Percentiles rank a stretch among this genome's conserved stretches.
phyloP scores from a whole-genome alignment of 306 rosid genomes.

The Prosopis cineraria region DNA sequence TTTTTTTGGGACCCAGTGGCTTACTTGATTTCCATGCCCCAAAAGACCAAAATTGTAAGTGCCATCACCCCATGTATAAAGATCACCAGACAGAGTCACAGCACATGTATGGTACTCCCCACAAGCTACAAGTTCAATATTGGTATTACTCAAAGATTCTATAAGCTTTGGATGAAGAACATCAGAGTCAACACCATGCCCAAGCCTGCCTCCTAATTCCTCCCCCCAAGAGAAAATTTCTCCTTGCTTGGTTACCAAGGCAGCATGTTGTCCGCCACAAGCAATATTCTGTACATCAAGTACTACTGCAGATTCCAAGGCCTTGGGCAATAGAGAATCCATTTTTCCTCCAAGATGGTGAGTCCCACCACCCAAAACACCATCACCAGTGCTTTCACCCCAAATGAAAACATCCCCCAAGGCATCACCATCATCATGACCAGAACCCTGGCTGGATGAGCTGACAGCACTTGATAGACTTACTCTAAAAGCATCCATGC shows the following conservation, averaged over 20 bases:
- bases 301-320: slow-evolving; percentile 73
- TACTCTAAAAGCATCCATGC: slow-evolving; percentile 73
- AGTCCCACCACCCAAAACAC: slow-evolving; percentile 69
- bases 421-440: slow-evolving; percentile 81
- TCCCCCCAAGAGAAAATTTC: slow-evolving; percentile 86
- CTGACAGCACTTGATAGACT: slow-evolving; percentile 82
- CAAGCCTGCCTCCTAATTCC: slow-evolving; percentile 80
- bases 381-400: slow-evolving; percentile 80
- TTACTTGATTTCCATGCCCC: slow-evolving; percentile 76
- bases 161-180: slow-evolving; percentile 69
- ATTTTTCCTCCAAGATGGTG: slow-evolving; percentile 50
- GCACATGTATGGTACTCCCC: slow-evolving; percentile 82
- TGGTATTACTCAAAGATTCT: slow-evolving; percentile 58
- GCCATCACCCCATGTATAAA: slow-evolving; percentile 83
- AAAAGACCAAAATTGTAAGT: slow-evolving; percentile 66
- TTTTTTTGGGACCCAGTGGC: slow-evolving; percentile 79
- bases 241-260: slow-evolving; percentile 82
- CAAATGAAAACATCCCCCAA: slow-evolving; percentile 76
- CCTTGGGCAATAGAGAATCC: slow-evolving; percentile 70
- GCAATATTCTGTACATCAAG: slow-evolving; percentile 76
- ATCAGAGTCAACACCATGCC: slow-evolving; percentile 76
- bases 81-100: slow-evolving; percentile 75
- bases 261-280: slow-evolving; percentile 71
- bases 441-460: slow-evolving; percentile 84
- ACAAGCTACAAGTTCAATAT: slow-evolving; percentile 78